phyloP scores from a whole-genome alignment of 139 green algal genomes.

The Chlorella sorokiniana region DNA sequence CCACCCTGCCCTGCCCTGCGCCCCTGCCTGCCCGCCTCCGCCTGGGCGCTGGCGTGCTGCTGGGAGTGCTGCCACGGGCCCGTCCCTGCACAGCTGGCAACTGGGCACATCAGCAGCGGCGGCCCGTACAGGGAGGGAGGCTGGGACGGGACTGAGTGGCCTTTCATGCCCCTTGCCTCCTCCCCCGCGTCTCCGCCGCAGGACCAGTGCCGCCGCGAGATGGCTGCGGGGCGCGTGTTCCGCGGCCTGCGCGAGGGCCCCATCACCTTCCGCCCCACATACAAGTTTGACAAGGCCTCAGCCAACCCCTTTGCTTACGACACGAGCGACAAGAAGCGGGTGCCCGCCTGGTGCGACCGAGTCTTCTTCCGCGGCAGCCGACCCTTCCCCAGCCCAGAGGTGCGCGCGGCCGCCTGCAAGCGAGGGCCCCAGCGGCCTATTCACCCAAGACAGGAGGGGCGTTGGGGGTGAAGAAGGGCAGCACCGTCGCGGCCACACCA shows the following conservation, averaged over 20 bases:
- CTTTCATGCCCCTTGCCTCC: not conserved
- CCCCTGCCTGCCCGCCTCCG: no score
- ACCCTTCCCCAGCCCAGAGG: conserved; percentile 14
- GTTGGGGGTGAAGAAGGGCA: no score
- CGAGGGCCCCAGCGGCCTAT: not conserved
- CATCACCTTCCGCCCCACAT: conserved; percentile 91
- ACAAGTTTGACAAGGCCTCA: conserved; percentile 86
- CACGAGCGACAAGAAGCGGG: conserved; percentile 81
- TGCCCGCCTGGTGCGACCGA: conserved; percentile 92
- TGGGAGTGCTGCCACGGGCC: no score
- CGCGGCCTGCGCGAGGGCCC: conserved; percentile 68
- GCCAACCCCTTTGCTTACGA: conserved; percentile 69
- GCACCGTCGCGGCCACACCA: no score
- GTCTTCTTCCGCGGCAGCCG: conserved; percentile 84
- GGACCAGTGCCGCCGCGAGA: conserved; percentile 72
- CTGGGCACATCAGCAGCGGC: no score
- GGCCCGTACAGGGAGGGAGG: no score
- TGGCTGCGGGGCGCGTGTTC: conserved; percentile 65
- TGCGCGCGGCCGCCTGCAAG: not conserved
- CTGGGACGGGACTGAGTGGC: not conserved
- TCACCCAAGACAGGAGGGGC: no score
- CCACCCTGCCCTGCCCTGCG: no score
- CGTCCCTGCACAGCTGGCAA: no score
- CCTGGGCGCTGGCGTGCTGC: no score
- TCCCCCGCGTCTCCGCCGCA: conserved; percentile 14